Evolutionary conservation across 495 filamentous ascomycete genomes (phyloP).

Genomic region (Pseudotulostoma volvatum): DNA sequence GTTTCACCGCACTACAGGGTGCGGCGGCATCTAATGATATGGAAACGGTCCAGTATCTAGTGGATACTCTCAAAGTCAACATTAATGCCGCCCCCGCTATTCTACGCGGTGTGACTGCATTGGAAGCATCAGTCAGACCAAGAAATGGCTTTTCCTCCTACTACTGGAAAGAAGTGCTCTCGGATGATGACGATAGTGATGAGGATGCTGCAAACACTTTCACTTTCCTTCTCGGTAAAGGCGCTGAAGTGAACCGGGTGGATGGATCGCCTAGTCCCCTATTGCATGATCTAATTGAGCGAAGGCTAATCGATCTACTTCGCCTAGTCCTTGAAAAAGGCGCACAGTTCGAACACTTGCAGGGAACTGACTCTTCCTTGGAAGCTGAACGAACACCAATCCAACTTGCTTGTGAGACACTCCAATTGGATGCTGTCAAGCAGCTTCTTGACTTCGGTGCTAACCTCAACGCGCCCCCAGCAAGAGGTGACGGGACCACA

Average conservation of each 20-base stretch:
- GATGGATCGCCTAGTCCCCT: background rate
- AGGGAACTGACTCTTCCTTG: background rate
- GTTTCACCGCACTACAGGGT: conserved; percentile 16
- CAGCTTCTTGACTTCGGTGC: conserved; percentile 2
- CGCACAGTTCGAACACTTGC: background rate
- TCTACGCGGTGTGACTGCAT: background rate
- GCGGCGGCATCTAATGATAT: conserved; percentile 7
- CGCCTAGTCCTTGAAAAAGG: background rate
- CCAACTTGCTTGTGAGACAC: conserved; percentile 1
- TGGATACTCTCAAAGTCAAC: background rate
- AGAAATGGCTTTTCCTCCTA: too few relatives aligned
- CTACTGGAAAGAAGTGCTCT: background rate
- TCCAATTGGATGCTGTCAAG: background rate
- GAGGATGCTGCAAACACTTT: too few relatives aligned
- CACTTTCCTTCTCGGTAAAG: background rate
- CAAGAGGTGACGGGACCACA: conserved; percentile 1
- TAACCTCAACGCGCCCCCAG: conserved; percentile 12
- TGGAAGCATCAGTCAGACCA: background rate
- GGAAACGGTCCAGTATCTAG: conserved; percentile 1
- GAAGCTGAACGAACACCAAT: conserved; percentile 1
- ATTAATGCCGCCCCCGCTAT: conserved; percentile 3
- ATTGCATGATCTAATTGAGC: background rate
- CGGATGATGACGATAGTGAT: too few relatives aligned
- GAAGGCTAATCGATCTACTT: background rate
- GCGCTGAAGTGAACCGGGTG: background rate